Base-by-base conservation (phyloP, 768 basidiomycete genomes). In the Rossbeevera mucosa region DNA sequence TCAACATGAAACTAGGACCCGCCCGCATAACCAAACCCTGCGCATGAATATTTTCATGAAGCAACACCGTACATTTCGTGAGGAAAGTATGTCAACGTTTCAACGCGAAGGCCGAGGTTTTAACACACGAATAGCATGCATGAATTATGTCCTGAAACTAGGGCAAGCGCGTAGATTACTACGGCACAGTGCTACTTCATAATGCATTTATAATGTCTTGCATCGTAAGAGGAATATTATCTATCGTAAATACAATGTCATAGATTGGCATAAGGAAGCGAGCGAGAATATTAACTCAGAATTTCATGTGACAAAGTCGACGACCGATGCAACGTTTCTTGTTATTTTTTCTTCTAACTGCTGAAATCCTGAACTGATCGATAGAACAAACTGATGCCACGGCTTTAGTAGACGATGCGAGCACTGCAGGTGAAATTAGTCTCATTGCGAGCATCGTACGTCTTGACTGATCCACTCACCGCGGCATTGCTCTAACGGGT, bases 381-480 rank as follows among this genome's bases (percentile, higher is more conserved):
- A 21, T 24, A 20, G 36, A n/a, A 24, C 28, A 45, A 44, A 52
- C 18, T 42, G 9, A 30, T 38, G 28, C 24, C 28, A 48, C 31
- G 53, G 26, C 41, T 43, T 52, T 60, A 47, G 48, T 42, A 51
- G 42, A 13, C 18, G 24, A 24, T n/a, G 30, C 47, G 50, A 44
- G 22, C 42, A 28, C 28, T 28, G 28, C 28, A 28, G 28, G 4
- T 42, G 33, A 20, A 48, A 47, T 54, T 38, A 54, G 51, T 38
- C 47, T 26, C 7, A 11, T 43, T 25, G 21, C 13, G 36, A 46
- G 28, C 14, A 7, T 18, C 42, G 14, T 26, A 44, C n/a, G 18
- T 47, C 30, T 38, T 48, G 26, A 7, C 24, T 41, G 49, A 54
- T 51, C 57, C 57, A 57, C 49, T 31, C 20, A 44, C 48, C 24